phyloP scores from a whole-genome alignment of 208 protist species.

The Willaertia magna region DNA sequence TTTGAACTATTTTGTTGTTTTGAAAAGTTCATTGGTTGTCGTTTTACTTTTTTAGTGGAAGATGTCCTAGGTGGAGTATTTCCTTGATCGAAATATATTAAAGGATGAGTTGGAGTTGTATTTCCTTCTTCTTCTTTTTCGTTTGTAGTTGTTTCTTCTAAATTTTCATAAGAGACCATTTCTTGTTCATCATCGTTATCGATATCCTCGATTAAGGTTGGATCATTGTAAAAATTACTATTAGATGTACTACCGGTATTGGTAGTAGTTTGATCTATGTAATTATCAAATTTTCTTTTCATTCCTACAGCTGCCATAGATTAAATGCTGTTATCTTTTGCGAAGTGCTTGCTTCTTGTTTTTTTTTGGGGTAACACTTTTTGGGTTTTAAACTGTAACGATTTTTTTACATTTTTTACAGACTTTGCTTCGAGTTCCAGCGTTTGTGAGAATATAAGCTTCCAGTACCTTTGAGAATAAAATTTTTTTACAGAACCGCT shows the following conservation, averaged over 20 bases:
- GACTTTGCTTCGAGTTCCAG: too few species aligned
- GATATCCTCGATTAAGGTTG: neutral
- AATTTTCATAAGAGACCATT: too few species aligned
- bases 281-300: neutral
- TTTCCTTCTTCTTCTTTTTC: too few species aligned
- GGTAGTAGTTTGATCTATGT: neutral
- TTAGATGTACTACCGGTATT: neutral
- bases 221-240: neutral
- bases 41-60: neutral
- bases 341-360: too few species aligned
- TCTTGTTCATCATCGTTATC: neutral
- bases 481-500: too few species aligned
- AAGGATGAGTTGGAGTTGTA: neutral
- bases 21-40: neutral
- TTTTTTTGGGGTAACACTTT: too few species aligned
- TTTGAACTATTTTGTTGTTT: neutral
- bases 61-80: neutral
- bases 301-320: neutral
- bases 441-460: too few species aligned
- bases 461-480: too few species aligned
- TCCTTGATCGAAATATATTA: neutral
- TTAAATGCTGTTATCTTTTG: neutral
- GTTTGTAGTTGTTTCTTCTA: too few species aligned
- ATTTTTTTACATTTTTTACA: too few species aligned
- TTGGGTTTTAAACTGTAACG: too few species aligned